Evolutionary conservation across 83 land plant genomes (phyloP).

Genomic region (Thuja plicata): DNA sequence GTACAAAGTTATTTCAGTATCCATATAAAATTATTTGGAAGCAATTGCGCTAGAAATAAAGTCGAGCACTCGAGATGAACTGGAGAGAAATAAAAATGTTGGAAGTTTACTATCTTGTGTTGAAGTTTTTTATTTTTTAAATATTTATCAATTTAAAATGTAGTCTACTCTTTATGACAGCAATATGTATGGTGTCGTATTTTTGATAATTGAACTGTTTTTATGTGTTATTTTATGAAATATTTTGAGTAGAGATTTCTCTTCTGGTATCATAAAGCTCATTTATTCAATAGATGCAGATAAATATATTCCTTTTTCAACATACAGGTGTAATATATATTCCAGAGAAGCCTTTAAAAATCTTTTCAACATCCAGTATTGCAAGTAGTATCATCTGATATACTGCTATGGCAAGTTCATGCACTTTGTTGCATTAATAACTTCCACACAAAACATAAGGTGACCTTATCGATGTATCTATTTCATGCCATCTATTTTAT

Average conservation of each 20-base stretch:
- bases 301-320: neutral
- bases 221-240: neutral
- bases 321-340: conserved; percentile 69
- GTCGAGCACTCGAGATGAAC: neutral
- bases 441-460: conserved; percentile 1
- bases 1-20: neutral
- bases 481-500: neutral
- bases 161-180: neutral
- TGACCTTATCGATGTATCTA: neutral
- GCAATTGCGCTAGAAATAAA: neutral
- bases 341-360: conserved; percentile 89
- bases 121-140: neutral
- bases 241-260: neutral
- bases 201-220: neutral
- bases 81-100: neutral
- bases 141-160: neutral
- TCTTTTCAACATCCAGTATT: conserved; percentile 85
- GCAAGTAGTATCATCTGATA: conserved; percentile 65
- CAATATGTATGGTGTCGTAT: neutral
- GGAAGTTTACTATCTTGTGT: neutral
- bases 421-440: neutral
- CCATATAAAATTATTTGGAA: neutral
- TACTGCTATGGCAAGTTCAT: neutral
- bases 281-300: neutral
- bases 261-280: neutral